Evolutionary conservation across 2,329 filamentous ascomycete species (phyloP).

Genomic region (Ophiocordyceps camponoti-saundersi): DNA sequence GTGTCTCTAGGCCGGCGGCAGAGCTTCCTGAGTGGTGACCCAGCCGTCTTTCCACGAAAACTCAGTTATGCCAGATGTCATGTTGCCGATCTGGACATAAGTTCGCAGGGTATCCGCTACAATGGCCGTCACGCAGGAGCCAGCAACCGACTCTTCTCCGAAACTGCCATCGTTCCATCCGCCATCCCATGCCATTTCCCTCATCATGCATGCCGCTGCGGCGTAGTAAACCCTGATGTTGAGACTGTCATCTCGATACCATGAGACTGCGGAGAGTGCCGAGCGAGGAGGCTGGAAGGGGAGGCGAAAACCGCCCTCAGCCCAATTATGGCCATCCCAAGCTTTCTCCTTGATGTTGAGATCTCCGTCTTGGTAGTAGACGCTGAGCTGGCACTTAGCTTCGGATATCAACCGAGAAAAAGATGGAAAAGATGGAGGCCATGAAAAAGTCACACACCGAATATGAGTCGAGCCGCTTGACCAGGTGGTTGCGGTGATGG

Average conservation of each 20-base stretch:
- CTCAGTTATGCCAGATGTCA: background rate
- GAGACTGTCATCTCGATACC: background rate
- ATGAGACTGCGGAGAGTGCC: background rate
- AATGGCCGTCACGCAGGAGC: background rate
- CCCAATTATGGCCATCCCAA: background rate
- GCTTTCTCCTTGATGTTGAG: background rate
- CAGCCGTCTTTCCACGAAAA: background rate
- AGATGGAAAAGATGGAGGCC: background rate
- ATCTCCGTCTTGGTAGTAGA: background rate
- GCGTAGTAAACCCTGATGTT: slow-evolving; percentile 1
- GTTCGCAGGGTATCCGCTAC: background rate
- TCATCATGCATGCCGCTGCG: background rate
- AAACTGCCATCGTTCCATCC: slow-evolving; percentile 1
- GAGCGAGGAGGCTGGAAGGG: background rate
- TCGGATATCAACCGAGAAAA: background rate
- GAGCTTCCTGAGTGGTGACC: background rate
- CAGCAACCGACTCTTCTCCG: background rate
- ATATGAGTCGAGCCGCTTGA: background rate
- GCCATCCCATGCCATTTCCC: background rate
- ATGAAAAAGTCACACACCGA: background rate
- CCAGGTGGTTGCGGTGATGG: slow-evolving; percentile 1
- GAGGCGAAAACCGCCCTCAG: background rate
- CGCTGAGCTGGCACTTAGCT: background rate
- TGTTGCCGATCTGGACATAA: background rate
- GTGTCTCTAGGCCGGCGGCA: background rate